Evolutionary conservation across 2,329 filamentous ascomycete genomes (phyloP), one percentile per base, ranked within the genome.

Genomic region (Alternaria viburni): DNA sequence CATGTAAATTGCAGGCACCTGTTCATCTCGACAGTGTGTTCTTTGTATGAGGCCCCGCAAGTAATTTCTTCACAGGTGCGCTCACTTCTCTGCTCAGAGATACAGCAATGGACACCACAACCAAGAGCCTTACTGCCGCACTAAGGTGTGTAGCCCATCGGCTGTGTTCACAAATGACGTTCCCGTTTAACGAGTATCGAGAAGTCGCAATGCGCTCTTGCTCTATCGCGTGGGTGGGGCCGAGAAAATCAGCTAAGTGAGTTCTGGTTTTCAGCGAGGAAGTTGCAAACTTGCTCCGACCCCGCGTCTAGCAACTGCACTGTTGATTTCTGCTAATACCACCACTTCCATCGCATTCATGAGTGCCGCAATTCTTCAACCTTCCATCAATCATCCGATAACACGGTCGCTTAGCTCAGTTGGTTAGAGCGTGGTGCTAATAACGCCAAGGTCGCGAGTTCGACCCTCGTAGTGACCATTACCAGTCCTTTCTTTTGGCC

Each of bases 371-470:
- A 2, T 32, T n/a, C 2, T n/a, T 9, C 15, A 36, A 10, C 8
- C 32, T 41, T 54, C 11, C 41, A 66, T 49, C 17, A 12, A 54
- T 49, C 19, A 61, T 17, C 26, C 2, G n/a, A 67, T 12, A 62
- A 52, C 11, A n/a, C 15, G 66, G 66, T 69, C 66, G 66, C 64
- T 69, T 69, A 67, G 66, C 66, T 69, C 66, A 69, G 66, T 69
- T 69, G 66, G 66, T 69, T 69, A 69, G 66, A 69, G 66, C 66
- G 66, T 69, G 66, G 66, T 69, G 66, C 66, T 69, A 69, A 69
- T 69, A 64, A 65, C 66, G 62, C 61, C 64, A 69, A 69, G 66
- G 66, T 68, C 66, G 66, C 61, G 64, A 60, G 68, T 68, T 70
- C 68, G 68, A 70, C 66, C 68, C 68, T 62, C 68, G 64, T 70